Conservation (phyloP, 2,329 filamentous ascomycete genomes). For the Diaporthe citrichinensis region DNA sequence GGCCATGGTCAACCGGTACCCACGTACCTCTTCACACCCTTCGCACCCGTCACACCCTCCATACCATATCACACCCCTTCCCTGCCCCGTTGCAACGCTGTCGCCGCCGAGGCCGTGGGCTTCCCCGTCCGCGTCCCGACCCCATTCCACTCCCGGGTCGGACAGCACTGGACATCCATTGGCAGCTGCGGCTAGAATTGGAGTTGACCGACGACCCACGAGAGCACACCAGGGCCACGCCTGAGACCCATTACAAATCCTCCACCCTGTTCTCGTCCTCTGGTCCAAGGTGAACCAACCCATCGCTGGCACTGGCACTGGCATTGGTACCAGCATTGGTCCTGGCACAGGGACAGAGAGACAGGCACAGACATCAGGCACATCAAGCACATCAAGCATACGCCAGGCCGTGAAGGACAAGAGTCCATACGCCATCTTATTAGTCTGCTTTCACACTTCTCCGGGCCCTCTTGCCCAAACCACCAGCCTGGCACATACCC, state of each 20-base stretch:
- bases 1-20: background rate
- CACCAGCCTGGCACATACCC: conserved; percentile 9
- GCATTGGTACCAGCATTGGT: background rate
- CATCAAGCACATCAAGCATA: background rate
- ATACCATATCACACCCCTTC: background rate
- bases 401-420: background rate
- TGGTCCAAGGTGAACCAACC: background rate
- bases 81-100: conserved; percentile 3
- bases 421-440: background rate
- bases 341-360: background rate
- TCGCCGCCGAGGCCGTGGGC: background rate
- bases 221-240: background rate
- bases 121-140: conserved; percentile 13
- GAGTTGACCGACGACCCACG: background rate
- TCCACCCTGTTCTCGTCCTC: background rate
- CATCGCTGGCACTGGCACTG: background rate
- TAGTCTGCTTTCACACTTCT: background rate
- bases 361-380: conserved; percentile 4
- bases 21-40: background rate
- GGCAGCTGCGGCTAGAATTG: background rate
- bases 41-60: background rate
- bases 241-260: background rate
- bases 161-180: conserved; percentile 6
- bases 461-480: background rate
- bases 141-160: conserved; percentile 15